Conservation (phyloP, 2,329 filamentous ascomycete genomes). For the Elsinoe batatas region DNA sequence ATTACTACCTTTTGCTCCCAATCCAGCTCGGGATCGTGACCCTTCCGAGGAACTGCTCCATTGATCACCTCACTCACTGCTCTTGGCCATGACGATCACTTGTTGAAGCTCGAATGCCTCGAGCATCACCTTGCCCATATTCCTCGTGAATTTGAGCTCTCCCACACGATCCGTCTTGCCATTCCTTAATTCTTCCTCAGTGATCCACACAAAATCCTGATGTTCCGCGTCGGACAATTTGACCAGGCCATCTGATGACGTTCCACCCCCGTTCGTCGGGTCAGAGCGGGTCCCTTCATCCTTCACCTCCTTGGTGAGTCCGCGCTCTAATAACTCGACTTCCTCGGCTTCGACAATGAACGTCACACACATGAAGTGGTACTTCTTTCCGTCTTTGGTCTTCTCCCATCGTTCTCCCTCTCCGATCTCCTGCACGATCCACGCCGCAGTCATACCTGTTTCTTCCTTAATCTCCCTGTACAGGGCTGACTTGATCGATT, state of each 20-base stretch:
- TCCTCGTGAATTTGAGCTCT: slow-evolving; percentile 26
- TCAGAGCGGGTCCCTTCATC: slow-evolving; percentile 5
- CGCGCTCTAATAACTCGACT: slow-evolving; percentile 8
- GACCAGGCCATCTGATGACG: slow-evolving; percentile 1
- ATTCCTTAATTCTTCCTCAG: slow-evolving; percentile 30
- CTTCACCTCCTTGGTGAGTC: slow-evolving; percentile 1
- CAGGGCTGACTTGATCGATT: slow-evolving; percentile 34
- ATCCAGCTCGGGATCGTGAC: no score
- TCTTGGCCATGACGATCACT: slow-evolving; percentile 11
- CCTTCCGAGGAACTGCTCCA: no score
- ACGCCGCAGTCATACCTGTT: slow-evolving; percentile 30
- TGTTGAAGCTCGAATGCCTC: slow-evolving; percentile 16
- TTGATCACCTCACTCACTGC: no score
- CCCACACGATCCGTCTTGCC: slow-evolving; percentile 17
- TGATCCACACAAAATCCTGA: slow-evolving; percentile 31
- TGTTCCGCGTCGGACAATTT: slow-evolving; percentile 27
- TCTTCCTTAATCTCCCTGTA: slow-evolving; percentile 44
- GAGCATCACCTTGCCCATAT: slow-evolving; percentile 12
- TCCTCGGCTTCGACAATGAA: slow-evolving; percentile 17
- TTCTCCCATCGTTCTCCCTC: slow-evolving; percentile 14
- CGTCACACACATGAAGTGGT: slow-evolving; percentile 15
- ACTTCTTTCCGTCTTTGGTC: slow-evolving; percentile 8
- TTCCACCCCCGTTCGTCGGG: slow-evolving; percentile 5
- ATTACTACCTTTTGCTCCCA: no score
- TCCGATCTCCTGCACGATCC: slow-evolving; percentile 23